Base-by-base conservation (phyloP, 495 filamentous ascomycete genomes). In the Aspergillus conjunctus region DNA sequence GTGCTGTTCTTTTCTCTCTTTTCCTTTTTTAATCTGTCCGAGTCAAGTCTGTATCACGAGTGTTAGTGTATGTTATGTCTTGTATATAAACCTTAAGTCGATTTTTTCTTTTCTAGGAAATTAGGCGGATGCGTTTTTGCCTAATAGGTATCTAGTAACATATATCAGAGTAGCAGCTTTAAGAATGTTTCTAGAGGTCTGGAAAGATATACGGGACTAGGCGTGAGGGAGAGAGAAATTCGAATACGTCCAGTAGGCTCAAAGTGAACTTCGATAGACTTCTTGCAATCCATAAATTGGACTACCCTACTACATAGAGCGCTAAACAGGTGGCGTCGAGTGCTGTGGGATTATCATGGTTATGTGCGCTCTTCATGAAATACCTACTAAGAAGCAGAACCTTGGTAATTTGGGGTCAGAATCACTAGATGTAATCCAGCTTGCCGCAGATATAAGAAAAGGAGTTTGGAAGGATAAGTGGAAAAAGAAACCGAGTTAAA, bases 401-500 rank as follows among this genome's bases (percentile, higher is more conserved):
- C 26, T 26, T 26, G 26, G 26, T 26, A 26, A 26, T 26, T 26
- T 26, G 26, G 26, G 26, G 49, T 32, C 49, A 22, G 49, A 21
- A 51, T 51, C 26, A 21, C 49, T 45, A 49, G 32, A 60, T 50
- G 51, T 33, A 50, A 60, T 54, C 33, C 26, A 46, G 56, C 17
- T 45, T 51, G n/a, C 44, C 46, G 32, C 32, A 53, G 46, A 21
- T 32, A 54, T 12, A 12, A 32, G 15, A 14, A 22, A 31, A 31
- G 33, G 11, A 59, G 34, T 9, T 22, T 22, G 43, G 43, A 49
- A 41, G 52, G 39, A 58, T 18, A 61, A 37, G 43, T n/a, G 54
- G 60, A 46, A 62, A 54, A 68, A 59, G 26, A 71, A 72, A 64
- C 69, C 59, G 69, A 71, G 66, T 67, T 55, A 56, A 56, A 63